Evolutionary conservation across 768 basidiomycete species (phyloP).

Genomic region (Mycena leptocephala): DNA sequence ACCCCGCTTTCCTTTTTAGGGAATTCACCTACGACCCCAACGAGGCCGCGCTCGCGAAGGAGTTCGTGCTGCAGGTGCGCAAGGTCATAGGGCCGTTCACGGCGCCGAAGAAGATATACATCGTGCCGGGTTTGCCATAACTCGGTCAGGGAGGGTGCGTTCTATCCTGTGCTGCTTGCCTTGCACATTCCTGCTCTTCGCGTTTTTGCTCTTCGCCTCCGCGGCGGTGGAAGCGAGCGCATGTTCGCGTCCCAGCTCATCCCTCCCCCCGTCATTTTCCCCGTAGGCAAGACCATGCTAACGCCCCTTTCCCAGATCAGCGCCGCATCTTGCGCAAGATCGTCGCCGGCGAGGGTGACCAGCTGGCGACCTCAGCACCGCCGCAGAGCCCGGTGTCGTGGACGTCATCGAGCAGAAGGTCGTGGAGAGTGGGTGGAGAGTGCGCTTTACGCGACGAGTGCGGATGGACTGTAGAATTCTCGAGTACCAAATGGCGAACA

Average conservation of each 20-base stretch:
- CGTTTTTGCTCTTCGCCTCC: no score
- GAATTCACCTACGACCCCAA: constrained; percentile 85
- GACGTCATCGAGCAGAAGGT: constrained; percentile 90
- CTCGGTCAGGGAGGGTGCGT: constrained; percentile 91
- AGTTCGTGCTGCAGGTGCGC: constrained; percentile 95
- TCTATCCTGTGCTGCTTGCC: background rate
- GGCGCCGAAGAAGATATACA: constrained; percentile 92
- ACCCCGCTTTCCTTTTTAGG: constrained; percentile 49
- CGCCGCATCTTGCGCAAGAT: constrained; percentile 97
- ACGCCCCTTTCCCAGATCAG: constrained; percentile 73
- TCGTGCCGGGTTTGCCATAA: constrained; percentile 93
- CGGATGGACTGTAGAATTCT: no score
- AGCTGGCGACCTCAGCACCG: constrained; percentile 96
- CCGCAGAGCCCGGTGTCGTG: constrained; percentile 91
- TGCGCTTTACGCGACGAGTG: no score
- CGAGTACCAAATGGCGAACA: no score
- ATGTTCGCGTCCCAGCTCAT: no score
- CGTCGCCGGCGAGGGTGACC: constrained; percentile 93
- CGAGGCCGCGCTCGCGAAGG: constrained; percentile 83
- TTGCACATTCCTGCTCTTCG: no score
- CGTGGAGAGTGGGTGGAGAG: constrained; percentile 54
- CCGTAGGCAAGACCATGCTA: no score
- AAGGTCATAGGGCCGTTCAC: constrained; percentile 99
- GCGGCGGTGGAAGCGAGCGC: no score
- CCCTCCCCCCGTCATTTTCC: no score